Conservation (phyloP, 441 rosid genomes). For the Aquilaria agallochum region DNA sequence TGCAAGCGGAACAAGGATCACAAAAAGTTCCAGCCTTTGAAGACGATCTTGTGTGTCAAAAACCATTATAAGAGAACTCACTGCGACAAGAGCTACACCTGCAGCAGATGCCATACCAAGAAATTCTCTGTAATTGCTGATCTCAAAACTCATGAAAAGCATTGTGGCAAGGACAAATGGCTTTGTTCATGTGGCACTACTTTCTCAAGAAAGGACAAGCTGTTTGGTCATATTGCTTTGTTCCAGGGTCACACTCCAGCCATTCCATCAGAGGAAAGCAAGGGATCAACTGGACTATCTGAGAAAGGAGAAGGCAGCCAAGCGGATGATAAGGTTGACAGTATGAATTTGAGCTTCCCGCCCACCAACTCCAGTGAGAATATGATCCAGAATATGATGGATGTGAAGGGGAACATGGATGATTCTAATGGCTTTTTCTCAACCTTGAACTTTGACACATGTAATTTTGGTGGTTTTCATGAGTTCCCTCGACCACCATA, state of each 20-base stretch:
- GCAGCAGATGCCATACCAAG: slow-evolving; percentile 91
- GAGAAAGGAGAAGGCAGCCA: slow-evolving; percentile 34
- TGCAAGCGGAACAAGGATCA: slow-evolving; percentile 98
- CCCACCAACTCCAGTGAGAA: slow-evolving; percentile 25
- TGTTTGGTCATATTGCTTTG: slow-evolving; percentile 85
- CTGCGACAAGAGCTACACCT: slow-evolving; percentile 86
- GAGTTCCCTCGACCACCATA: slow-evolving; percentile 77
- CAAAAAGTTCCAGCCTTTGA: slow-evolving; percentile 92
- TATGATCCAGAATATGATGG: slow-evolving; percentile 33
- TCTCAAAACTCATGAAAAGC: slow-evolving; percentile 97
- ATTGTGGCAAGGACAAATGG: slow-evolving; percentile 96
- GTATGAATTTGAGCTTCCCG: slow-evolving; percentile 37
- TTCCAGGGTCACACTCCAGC: slow-evolving; percentile 99
- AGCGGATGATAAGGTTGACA: slow-evolving; percentile 35
- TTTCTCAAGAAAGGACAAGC: slow-evolving; percentile 94
- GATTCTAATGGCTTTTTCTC: slow-evolving; percentile 34
- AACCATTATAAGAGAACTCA: slow-evolving; percentile 96
- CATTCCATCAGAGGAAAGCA: slow-evolving; percentile 68
- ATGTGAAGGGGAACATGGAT: slow-evolving; percentile 49
- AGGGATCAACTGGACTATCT: slow-evolving; percentile 32
- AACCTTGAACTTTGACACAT: slow-evolving; percentile 40
- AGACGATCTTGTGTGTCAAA: slow-evolving; percentile 84
- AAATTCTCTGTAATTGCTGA: slow-evolving; percentile 90
- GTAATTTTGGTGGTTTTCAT: slow-evolving; percentile 71
- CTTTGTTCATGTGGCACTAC: slow-evolving; percentile 96